These are phyloP conservation scores for Podospora pseudoanserina DNA, from an alignment of 495 filamentous ascomycete species.

Conservation along the genomic window DNA sequence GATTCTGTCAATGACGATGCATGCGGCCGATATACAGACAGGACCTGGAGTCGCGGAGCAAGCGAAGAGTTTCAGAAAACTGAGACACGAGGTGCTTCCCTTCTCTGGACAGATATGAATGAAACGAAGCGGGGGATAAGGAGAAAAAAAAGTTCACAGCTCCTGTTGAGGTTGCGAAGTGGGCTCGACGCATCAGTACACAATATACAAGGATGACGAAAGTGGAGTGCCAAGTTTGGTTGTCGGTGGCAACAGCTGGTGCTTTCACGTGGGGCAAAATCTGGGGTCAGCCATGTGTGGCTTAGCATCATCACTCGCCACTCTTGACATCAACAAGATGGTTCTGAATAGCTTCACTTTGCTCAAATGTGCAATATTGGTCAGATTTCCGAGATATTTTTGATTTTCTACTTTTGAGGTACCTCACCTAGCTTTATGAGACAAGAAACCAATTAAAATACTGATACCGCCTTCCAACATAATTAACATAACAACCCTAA, in stretches of 20 bases:
- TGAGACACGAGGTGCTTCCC: background rate
- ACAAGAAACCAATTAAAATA: background rate
- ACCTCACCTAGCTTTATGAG: too few species aligned
- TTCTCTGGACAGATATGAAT: conserved; percentile 1
- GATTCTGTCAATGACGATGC: background rate
- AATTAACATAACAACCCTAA: background rate
- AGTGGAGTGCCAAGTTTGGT: conserved; percentile 9
- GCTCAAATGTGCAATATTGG: background rate
- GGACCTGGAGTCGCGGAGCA: background rate
- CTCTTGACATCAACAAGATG: background rate
- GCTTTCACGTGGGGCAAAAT: conserved; percentile 3
- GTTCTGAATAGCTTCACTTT: background rate
- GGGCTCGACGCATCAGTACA: conserved; percentile 6
- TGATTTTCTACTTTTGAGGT: background rate
- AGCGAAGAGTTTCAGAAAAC: background rate
- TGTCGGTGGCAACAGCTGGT: conserved; percentile 24
- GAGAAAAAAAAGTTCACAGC: conserved; percentile 14
- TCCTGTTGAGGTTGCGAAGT: conserved; percentile 11
- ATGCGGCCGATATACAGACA: background rate
- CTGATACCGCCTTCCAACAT: background rate
- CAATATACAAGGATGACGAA: conserved; percentile 24
- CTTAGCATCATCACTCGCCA: background rate
- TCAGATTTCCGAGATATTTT: background rate
- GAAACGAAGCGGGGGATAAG: background rate
- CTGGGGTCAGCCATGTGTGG: background rate